Conservation (phyloP, 108 stramenopile species). For the Mayamaea pseudoterrestris region DNA sequence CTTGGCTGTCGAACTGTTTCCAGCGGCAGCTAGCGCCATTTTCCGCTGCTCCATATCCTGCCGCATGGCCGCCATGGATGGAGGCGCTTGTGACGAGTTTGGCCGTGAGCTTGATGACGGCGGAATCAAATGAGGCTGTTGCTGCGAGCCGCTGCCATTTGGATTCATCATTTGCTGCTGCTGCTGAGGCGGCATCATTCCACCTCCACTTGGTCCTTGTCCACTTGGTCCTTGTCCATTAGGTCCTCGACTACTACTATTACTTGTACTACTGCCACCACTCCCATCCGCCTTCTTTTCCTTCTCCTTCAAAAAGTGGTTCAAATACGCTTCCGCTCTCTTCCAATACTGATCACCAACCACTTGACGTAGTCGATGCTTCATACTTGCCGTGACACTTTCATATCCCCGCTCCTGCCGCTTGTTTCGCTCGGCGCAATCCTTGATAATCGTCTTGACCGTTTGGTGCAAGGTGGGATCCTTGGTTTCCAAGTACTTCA, state of each 20-base stretch:
- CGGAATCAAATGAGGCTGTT: no score
- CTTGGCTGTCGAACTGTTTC: no score
- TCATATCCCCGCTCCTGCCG: slow-evolving; percentile 41
- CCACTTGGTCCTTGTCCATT: no score
- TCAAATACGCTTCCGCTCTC: slow-evolving; percentile 42
- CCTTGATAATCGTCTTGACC: slow-evolving; percentile 65
- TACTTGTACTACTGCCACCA: neutral
- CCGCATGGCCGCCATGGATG: neutral
- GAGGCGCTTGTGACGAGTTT: no score
- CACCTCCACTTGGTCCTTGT: neutral
- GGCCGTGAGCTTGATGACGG: no score
- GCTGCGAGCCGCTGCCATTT: slow-evolving; percentile 1
- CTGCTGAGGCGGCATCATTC: neutral
- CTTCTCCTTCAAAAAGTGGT: slow-evolving; percentile 46
- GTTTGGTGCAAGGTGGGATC: slow-evolving; percentile 43
- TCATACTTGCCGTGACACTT: slow-evolving; percentile 52
- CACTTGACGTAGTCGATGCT: slow-evolving; percentile 28
- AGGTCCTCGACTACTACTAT: no score
- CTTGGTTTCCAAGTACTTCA: slow-evolving; percentile 73
- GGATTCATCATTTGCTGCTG: neutral
- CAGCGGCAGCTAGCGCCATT: neutral
- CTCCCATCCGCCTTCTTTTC: no score
- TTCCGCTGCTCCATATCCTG: neutral
- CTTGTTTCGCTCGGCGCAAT: slow-evolving; percentile 77
- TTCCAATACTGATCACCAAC: slow-evolving; percentile 69